phyloP scores from a whole-genome alignment of 1,284 basidiomycete genomes.

The Cryptococcus sp. region DNA sequence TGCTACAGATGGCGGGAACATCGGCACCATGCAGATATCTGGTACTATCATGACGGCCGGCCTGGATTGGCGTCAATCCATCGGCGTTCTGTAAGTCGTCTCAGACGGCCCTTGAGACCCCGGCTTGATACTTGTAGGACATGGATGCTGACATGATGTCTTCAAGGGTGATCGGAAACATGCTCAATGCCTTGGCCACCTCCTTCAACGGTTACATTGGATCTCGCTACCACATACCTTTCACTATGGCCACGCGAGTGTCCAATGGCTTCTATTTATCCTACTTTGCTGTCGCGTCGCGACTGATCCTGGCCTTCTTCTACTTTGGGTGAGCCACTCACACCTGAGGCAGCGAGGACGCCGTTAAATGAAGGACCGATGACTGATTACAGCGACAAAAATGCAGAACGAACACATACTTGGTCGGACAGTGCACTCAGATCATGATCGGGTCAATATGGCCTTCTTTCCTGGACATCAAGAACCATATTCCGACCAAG shows the following conservation, averaged over 20 bases:
- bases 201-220: background rate
- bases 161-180: background rate
- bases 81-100: background rate
- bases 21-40: background rate
- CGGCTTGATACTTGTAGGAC: too few species aligned
- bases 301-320: background rate
- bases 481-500: constrained; percentile 12
- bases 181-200: background rate
- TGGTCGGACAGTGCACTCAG: background rate
- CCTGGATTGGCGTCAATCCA: background rate
- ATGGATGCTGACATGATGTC: too few species aligned
- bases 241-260: background rate
- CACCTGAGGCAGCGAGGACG: background rate
- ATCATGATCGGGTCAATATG: constrained; percentile 23
- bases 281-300: background rate
- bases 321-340: background rate
- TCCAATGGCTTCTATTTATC: background rate
- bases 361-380: too few species aligned
- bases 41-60: background rate
- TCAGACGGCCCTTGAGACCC: too few species aligned
- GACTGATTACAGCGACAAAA: too few species aligned
- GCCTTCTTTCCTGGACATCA: constrained; percentile 19
- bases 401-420: background rate
- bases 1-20: background rate
- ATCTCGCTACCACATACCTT: background rate